These are phyloP conservation scores for Cytospora chrysosperma DNA, from an alignment of 2,329 filamentous ascomycete species.

Conservation along the genomic window DNA sequence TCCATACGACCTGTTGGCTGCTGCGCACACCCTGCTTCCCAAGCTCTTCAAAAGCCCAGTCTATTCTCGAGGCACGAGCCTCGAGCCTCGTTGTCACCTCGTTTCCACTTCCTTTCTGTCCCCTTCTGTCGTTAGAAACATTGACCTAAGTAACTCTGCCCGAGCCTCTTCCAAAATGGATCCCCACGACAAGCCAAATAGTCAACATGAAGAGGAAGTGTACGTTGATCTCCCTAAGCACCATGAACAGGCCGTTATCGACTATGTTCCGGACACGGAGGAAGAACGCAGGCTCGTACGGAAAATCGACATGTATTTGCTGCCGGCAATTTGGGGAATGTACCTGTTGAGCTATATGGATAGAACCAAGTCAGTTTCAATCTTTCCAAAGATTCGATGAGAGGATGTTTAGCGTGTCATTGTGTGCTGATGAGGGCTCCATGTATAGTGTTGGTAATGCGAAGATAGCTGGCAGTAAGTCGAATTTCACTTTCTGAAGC, in stretches of 20 bases:
- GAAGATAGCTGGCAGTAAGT: conserved; percentile 38
- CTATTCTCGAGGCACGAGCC: too few species aligned
- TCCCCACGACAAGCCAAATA: conserved; percentile 10
- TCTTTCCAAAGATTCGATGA: neutral
- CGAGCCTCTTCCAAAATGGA: neutral
- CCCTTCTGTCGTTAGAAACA: too few species aligned
- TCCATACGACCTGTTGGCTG: too few species aligned
- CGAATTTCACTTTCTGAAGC: too few species aligned
- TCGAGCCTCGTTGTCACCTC: too few species aligned
- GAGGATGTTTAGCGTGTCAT: too few species aligned
- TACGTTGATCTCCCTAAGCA: conserved; percentile 7
- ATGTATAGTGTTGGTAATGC: conserved; percentile 36
- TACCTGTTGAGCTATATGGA: conserved; percentile 44
- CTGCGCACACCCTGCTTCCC: too few species aligned
- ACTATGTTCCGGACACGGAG: conserved; percentile 15
- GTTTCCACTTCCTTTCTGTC: too few species aligned
- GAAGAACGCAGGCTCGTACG: conserved; percentile 20
- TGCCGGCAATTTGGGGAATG: conserved; percentile 41
- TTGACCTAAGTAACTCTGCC: too few species aligned
- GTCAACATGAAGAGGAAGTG: conserved; percentile 8
- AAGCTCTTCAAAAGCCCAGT: too few species aligned
- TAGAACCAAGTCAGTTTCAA: conserved; percentile 42
- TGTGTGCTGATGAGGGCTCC: neutral
- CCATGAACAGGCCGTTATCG: neutral
- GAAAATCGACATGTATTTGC: conserved; percentile 43